A percentile compares a stretch with the other conserved stretches of the same genome.
These are phyloP conservation scores for Pugionium cornutum DNA, from an alignment of 345 rosid species.

Conservation along the genomic window DNA sequence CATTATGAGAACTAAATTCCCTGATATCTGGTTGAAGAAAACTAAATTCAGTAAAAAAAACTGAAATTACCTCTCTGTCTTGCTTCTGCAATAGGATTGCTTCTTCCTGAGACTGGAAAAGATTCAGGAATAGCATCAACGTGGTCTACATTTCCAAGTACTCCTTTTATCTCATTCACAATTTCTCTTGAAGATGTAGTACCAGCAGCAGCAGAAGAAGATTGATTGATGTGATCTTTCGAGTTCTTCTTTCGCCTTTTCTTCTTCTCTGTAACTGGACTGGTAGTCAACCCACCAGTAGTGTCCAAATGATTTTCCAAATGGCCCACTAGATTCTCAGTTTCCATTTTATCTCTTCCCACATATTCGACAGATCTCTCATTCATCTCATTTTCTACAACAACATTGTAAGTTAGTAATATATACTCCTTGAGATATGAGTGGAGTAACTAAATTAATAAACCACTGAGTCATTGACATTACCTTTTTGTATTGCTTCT, in stretches of 20 bases:
- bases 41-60: not conserved
- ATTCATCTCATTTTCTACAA: slow-evolving; percentile 22
- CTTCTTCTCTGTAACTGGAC: slow-evolving; percentile 12
- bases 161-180: slow-evolving; percentile 4
- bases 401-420: not conserved
- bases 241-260: slow-evolving; percentile 16
- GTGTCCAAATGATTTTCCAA: not conserved
- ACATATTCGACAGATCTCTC: slow-evolving; percentile 7
- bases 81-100: not conserved
- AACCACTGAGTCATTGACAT: not conserved
- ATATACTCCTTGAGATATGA: not conserved
- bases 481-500: slow-evolving; percentile 15
- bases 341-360: slow-evolving; percentile 2
- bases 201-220: not conserved
- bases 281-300: slow-evolving; percentile 11
- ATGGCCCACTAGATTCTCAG: not conserved
- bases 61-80: slow-evolving; percentile 16
- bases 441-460: not conserved
- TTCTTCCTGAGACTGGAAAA: not conserved
- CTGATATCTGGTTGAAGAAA: not conserved
- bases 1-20: not conserved
- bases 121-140: slow-evolving; percentile 24
- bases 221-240: slow-evolving; percentile 2
- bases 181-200: not conserved
- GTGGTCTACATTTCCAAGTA: slow-evolving; percentile 12